Evolutionary conservation across 495 filamentous ascomycete species (phyloP).

Genomic region (Immersiella caudata): DNA sequence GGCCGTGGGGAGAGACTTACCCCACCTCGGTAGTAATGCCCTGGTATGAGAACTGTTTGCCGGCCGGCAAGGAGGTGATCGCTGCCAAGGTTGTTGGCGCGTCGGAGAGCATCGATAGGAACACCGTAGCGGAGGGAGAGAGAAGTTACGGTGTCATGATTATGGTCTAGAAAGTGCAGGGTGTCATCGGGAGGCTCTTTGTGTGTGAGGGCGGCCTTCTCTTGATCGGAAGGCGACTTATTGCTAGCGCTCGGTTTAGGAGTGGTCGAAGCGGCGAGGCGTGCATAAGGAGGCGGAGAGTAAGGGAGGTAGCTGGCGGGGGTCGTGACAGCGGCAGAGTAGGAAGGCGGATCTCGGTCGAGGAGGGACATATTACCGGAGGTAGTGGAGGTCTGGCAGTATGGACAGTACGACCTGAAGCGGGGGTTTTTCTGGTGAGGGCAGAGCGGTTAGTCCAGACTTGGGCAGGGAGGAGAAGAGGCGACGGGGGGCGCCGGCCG

Average conservation of each 20-base stretch:
- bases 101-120: conserved; percentile 56
- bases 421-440: conserved; percentile 60
- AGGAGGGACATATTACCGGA: conserved; percentile 24
- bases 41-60: conserved; percentile 67
- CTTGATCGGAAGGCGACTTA: conserved; percentile 35
- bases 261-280: neutral
- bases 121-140: conserved; percentile 70
- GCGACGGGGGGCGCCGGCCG: neutral
- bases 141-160: conserved; percentile 62
- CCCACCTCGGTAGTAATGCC: conserved; percentile 57
- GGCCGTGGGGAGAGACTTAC: conserved; percentile 66
- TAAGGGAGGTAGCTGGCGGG: conserved; percentile 32
- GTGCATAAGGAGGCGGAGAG: neutral
- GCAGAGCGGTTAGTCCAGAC: neutral
- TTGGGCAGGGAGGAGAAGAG: no score
- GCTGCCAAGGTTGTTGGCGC: conserved; percentile 62
- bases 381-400: conserved; percentile 55
- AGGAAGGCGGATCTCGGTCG: conserved; percentile 48
- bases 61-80: conserved; percentile 69
- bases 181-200: conserved; percentile 52
- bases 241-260: conserved; percentile 38
- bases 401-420: conserved; percentile 69
- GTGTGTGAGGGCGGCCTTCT: conserved; percentile 12
- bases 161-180: conserved; percentile 68
- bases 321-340: conserved; percentile 53